Evolutionary conservation across 2,329 filamentous ascomycete species (phyloP), one percentile per base, ranked within the genome.

Genomic region (Diaporthe caulivora): DNA sequence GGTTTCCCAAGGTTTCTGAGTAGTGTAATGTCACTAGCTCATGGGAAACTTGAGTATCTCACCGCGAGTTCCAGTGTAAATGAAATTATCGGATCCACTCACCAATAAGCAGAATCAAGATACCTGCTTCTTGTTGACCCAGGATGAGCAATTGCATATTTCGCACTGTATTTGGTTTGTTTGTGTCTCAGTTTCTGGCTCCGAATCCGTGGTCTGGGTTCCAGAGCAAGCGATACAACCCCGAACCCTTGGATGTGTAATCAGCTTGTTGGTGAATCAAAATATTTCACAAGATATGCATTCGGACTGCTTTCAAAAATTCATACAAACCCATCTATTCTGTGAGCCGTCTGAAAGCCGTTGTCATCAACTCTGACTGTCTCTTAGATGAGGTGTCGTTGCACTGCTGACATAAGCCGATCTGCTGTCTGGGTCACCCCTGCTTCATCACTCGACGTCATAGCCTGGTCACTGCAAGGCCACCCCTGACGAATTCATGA

Each of bases 321-420:
- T 13, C 11, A 8, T 1, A 18, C 29, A 51, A n/a, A 11, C 5
- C n/a, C 2, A 21, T 29, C 10, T 18, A 9, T 1, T 34, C n/a
- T 49, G 21, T 7, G 31, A 21, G 29, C 18, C 44, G n/a, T 37
- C 6, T 18, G 5, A 40, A 37, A 11, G 29, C 10, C 24, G 18
- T 3, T 17, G 2, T 29, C 51, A 31, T n/a, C 18, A 55, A 6
- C 15, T 37, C 31, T 26, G 51, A 2, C 55, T 31, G 68, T 31
- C 44, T 62, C 17, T 17, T 26, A 24, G 17, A n/a, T 13, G 55
- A 18, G 7, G 53, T 62, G 55, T 62, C 69, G 69, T 71, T 57
- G 69, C 8, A 26, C 26, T 42, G 69, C 69, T 71, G 57, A 71
- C 55, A 42, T 71, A 71, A 71, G 69, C 44, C 29, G 4, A 1